Base-by-base conservation (phyloP, 2,329 filamentous ascomycete species). In the Diaporthe destruens region DNA sequence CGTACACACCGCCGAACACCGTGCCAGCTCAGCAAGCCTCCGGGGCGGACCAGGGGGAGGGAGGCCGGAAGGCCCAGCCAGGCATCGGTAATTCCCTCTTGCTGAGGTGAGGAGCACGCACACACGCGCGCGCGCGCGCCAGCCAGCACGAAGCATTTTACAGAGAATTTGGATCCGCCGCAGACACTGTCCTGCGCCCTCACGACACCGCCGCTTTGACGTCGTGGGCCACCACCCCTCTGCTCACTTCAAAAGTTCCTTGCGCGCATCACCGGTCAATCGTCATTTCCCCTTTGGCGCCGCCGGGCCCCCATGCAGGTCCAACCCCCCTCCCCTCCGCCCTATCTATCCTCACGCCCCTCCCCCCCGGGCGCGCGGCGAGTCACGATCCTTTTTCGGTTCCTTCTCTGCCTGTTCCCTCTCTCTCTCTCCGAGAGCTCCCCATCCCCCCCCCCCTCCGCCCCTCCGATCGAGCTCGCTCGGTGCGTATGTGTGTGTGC, bases 131-230 rank as follows among this genome's bases (percentile, higher is more conserved):
- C n/a, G 18, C 36, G 14, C 9, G 18, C 61, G n/a, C n/a, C 9
- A n/a, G 14, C 36, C 14, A 42, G 39, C 39, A 18, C 29, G 29
- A 42, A 47, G 14, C 36, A 25, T 20, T 2, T 20, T 2, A 6
- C 32, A 11, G 18, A 57, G 39, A 23, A 61, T 47, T 32, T 61
- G 57, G 57, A 39, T 29, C 39, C 57, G 11, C 39, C 55, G 16
- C 44, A 42, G 16, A 42, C 14, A 39, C n/a, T 36, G 47, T 66
- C 47, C 20, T 36, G 47, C 61, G 61, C 61, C 61, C 61, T 66
- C 9, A 53, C 47, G 61, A 66, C 61, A 66, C 61, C 61, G 61
- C 61, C 61, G 61, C 61, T 66, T 53, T 66, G 61, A 66, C 61
- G 61, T 51, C 47, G 61, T 66, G 47, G 42, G 59, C 59, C 59